Evolutionary conservation across 306 rosid species (phyloP).

Genomic region (Medicago truncatula): MtrunA17r5.0-ANR NC_053047.1:4939501-4940000

Average conservation of each 20-base stretch:
- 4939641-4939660: constrained; percentile 42
- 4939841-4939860: constrained; percentile 34
- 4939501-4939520: constrained; percentile 34
- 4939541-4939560: not conserved
- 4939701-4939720: not conserved
- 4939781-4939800: constrained; percentile 43
- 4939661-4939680: constrained; percentile 57
- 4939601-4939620: constrained; percentile 20
- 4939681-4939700: constrained; percentile 35
- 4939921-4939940: constrained; percentile 38
- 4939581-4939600: constrained; percentile 37
- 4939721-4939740: constrained; percentile 43
- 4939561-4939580: constrained; percentile 39
- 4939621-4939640: constrained; percentile 31
- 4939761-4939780: constrained; percentile 44
- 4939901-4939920: not conserved
- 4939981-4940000: constrained; percentile 34
- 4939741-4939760: constrained; percentile 54
- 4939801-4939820: constrained; percentile 47
- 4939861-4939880: constrained; percentile 2
- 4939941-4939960: constrained; percentile 43
- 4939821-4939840: constrained; percentile 51
- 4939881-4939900: constrained; percentile 37
- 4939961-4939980: constrained; percentile 41
- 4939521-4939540: constrained; percentile 45